Evolutionary conservation across 805 yeast species (phyloP), one percentile per base, ranked within the genome.

Genomic region (Nakazawaea pomicola): DNA sequence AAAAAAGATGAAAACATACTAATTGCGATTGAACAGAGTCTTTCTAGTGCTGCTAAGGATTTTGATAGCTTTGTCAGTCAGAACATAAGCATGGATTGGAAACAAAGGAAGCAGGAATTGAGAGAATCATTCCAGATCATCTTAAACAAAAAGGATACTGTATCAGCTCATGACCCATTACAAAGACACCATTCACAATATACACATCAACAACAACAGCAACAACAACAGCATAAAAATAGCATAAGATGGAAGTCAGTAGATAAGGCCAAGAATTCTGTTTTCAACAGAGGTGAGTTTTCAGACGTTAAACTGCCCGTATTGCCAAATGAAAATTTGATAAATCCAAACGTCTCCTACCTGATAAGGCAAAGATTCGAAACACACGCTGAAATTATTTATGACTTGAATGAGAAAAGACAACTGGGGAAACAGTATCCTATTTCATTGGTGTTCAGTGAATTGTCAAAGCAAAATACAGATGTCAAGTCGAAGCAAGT

Each of bases 1-100:
- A 84, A 83, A 53, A 85, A 85, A 53, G 95, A 89, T 43, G 95
- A 89, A 57, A 87, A 78, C 56, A 80, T 89, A 27, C 61, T 89
- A 33, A 70, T 82, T 17, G 83, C 95, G 4, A 88, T 91, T 48
- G 96, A 90, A 55, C 88, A 80, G 50, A 74, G 89, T 0, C 70
- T 90, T 45, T 63, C 74, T 2, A 62, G 78, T 16, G 89, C 95
- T 4, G 81, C 95, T 3, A 72, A 72, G 42, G 96, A 89, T 55
- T 93, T 91, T 61, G 96, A 90, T 57, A 62, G 60, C 33, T 85
- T 79, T 56, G 79, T 91, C 45, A 79, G 72, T 50, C 76, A 79
- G 46, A 85, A 82, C 51, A 70, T 93, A 19, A 67, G 83, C 3
- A 69, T 84, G 36, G 96, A 90, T 58, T 93, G 98, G 97, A 78